Evolutionary conservation across 176 grass and related monocot species (phyloP), one percentile per base, ranked within the genome.

Genomic region (Zea mays): DNA sequence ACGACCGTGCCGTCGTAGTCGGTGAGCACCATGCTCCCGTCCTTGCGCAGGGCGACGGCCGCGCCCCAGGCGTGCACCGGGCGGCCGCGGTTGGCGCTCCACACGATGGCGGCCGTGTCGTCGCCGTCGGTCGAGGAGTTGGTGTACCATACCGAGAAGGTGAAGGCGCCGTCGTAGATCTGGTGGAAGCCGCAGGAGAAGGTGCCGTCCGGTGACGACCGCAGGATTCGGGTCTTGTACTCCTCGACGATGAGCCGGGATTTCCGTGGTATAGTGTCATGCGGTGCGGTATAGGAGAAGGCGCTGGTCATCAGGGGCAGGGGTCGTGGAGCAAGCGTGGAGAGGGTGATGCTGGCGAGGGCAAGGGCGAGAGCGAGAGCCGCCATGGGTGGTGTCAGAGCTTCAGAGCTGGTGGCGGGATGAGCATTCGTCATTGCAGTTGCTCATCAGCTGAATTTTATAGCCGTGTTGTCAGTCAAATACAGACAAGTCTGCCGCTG

Each of bases 141-240:
- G 35, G 74, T 51, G 74, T 83, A 87, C 80, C 80, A 87, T 8
- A 78, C 41, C 0, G 85, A 87, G 79, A 87, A 87, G 67, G 85
- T 83, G 74, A 87, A 87, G 60, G 68, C 79, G 19, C 8, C 2
- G 2, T 36, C 10, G 67, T 78, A 82, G 67, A 87, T 21, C 19
- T 7, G 3, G 74, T 67, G 15, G 41, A 87, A 87, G 60, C 80
- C 85, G 9, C 79, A 78, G 8, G 85, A 78, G 67, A 87, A 87
- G 16, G 67, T 83, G 51, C 85, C 80, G 36, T 50, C 50, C 5
- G 42, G 17, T 9, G 85, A 87, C 21, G 85, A 87, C 51, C 8
- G 59, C 10, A 87, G 74, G 34, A 49, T 20, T 9, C 40, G 64
- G 41, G 79, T 82, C 37, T 73, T 42, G 4, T 87, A 14, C 34